Percentiles rank a stretch among this genome's conserved stretches.
These are phyloP conservation scores for Lepiota venenata DNA, from an alignment of 768 basidiomycete genomes.

Conservation along the genomic window DNA sequence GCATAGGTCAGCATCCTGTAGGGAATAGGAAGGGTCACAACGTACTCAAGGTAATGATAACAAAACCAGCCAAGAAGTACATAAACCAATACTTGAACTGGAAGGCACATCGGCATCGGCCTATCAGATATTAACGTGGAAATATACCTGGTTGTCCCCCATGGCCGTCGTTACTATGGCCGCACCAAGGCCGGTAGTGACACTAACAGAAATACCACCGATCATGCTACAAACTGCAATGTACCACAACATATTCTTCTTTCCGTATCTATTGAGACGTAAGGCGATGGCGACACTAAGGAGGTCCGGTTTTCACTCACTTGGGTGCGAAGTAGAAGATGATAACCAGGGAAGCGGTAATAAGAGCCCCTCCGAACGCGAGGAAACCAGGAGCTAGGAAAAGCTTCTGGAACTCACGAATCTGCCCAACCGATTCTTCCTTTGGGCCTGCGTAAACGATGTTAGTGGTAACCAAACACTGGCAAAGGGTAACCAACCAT, in stretches of 20 bases:
- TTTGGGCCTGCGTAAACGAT: constrained; percentile 50
- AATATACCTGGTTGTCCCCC: constrained; percentile 73
- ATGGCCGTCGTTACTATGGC: constrained; percentile 79
- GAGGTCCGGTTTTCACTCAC: constrained; percentile 32
- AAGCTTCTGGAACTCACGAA: constrained; percentile 67
- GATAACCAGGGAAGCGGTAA: constrained; percentile 62
- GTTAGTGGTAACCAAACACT: constrained; percentile 21
- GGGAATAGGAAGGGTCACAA: constrained; percentile 19
- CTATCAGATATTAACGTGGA: not conserved
- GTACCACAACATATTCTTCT: constrained; percentile 93
- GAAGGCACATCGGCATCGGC: not conserved
- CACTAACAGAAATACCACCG: constrained; percentile 92
- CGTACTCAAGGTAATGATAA: constrained; percentile 77
- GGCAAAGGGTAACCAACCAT: constrained; percentile 44
- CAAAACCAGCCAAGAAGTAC: constrained; percentile 84
- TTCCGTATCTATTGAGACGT: constrained; percentile 59
- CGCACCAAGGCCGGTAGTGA: constrained; percentile 90
- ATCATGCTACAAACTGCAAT: constrained; percentile 95
- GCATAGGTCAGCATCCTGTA: constrained; percentile 13
- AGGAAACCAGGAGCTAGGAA: constrained; percentile 87
- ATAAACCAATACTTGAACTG: constrained; percentile 93
- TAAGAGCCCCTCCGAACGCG: constrained; percentile 60
- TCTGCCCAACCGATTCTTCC: constrained; percentile 68
- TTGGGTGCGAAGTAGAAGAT: constrained; percentile 81
- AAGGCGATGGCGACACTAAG: not conserved